These are phyloP conservation scores for Podospora bellae-mahoneyi DNA, from an alignment of 495 filamentous ascomycete genomes.

Conservation along the genomic window DNA sequence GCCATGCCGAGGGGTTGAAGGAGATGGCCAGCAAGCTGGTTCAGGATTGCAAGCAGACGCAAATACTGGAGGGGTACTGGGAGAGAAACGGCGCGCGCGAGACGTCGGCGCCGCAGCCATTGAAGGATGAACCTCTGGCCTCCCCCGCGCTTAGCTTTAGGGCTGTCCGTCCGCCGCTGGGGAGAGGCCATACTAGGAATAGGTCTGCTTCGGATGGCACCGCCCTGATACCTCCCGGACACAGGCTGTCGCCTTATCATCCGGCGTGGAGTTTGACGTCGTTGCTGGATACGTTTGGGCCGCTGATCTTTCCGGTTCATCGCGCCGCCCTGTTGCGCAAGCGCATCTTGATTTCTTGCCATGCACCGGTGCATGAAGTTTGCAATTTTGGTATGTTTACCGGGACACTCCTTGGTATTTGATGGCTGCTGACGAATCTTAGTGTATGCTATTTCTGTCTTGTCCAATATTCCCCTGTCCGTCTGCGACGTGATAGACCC, in stretches of 20 bases:
- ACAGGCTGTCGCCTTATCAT: constrained; percentile 72
- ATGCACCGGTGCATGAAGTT: constrained; percentile 76
- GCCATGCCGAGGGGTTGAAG: constrained; percentile 74
- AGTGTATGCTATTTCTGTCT: constrained; percentile 93
- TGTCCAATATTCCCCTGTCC: constrained; percentile 71
- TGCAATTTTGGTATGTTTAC: constrained; percentile 77
- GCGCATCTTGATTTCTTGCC: constrained; percentile 76
- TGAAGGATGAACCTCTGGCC: constrained; percentile 55
- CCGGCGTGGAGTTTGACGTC: constrained; percentile 77
- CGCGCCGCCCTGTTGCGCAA: constrained; percentile 85
- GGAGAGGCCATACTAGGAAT: constrained; percentile 49
- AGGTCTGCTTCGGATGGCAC: constrained; percentile 60
- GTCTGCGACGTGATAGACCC: constrained; percentile 62
- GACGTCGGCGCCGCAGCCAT: constrained; percentile 41
- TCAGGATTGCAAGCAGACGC: constrained; percentile 52
- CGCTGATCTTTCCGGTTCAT: constrained; percentile 84
- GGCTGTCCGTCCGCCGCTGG: constrained; percentile 25
- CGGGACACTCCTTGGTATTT: not conserved
- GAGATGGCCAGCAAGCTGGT: constrained; percentile 62
- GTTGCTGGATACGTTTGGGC: constrained; percentile 80
- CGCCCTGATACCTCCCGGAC: constrained; percentile 61
- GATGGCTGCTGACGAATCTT: constrained; percentile 8
- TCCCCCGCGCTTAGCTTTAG: constrained; percentile 45
- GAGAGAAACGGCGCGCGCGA: constrained; percentile 57
- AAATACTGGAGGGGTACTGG: constrained; percentile 77